Conservation (phyloP, 768 basidiomycete species). For the Asterophora lycoperdoides region DNA sequence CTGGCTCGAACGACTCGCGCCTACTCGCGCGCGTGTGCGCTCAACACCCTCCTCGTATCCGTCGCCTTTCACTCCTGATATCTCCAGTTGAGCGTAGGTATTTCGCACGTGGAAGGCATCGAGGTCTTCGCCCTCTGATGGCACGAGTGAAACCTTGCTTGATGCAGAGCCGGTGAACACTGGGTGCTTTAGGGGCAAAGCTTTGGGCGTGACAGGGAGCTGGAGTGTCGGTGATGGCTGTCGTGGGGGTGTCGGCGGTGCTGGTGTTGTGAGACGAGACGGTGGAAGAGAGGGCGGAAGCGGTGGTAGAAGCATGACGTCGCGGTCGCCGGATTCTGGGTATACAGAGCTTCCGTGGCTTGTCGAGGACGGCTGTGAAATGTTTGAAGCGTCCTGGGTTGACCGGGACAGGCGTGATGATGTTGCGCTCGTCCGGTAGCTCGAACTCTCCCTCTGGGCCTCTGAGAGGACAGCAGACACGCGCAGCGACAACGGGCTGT, state of each 20-base stretch:
- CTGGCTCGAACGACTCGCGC: slow-evolving; percentile 53
- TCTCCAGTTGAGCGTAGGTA: slow-evolving; percentile 88
- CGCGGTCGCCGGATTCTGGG: slow-evolving; percentile 19
- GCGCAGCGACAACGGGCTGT: slow-evolving; percentile 28
- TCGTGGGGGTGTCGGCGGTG: slow-evolving; percentile 18
- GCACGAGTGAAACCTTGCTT: slow-evolving; percentile 60
- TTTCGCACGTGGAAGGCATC: slow-evolving; percentile 81
- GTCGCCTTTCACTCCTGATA: slow-evolving; percentile 88
- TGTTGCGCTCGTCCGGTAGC: slow-evolving; percentile 28
- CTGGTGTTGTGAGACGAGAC: slow-evolving; percentile 28
- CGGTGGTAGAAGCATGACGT: slow-evolving; percentile 29
- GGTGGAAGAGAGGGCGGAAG: slow-evolving; percentile 25
- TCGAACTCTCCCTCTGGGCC: slow-evolving; percentile 27
- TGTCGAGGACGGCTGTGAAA: slow-evolving; percentile 31
- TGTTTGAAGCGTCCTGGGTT: slow-evolving; percentile 23
- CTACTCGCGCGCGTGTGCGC: slow-evolving; percentile 76
- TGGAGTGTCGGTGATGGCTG: slow-evolving; percentile 19
- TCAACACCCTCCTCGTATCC: slow-evolving; percentile 94
- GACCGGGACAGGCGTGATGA: slow-evolving; percentile 28
- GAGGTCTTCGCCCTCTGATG: slow-evolving; percentile 75
- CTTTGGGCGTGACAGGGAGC: slow-evolving; percentile 19
- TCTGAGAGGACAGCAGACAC: slow-evolving; percentile 31
- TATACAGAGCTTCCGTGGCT: slow-evolving; percentile 26
- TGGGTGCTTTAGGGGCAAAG: slow-evolving; percentile 36
- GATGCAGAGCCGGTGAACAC: slow-evolving; percentile 28